These are phyloP conservation scores for Aureobasidium sp. DNA, from an alignment of 2,329 filamentous ascomycete genomes.

Conservation along the genomic window DNA sequence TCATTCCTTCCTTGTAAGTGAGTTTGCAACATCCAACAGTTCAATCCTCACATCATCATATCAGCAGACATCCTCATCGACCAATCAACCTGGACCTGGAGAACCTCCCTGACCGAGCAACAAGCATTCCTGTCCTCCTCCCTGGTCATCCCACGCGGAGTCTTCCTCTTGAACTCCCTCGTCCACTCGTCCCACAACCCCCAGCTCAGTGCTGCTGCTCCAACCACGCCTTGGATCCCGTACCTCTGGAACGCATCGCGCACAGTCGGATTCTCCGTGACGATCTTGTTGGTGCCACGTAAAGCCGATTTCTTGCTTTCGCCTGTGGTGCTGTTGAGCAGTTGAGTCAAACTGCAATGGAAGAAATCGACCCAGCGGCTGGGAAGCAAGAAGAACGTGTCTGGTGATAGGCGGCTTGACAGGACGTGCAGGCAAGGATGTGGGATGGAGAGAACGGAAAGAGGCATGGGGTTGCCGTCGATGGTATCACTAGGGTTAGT, in stretches of 20 bases:
- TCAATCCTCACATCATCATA: not conserved
- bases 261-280: not conserved
- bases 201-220: not conserved
- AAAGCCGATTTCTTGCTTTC: not conserved
- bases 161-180: not conserved
- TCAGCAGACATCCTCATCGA: not conserved
- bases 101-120: not conserved
- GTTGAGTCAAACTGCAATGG: not conserved
- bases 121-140: not conserved
- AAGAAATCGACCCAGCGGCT: not conserved
- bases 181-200: not conserved
- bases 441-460: not conserved
- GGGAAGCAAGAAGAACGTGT: not conserved
- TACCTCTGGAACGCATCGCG: not conserved
- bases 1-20: not conserved
- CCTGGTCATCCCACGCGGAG: not conserved
- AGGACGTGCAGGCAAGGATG: not conserved
- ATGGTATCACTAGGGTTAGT: not conserved
- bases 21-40: not conserved
- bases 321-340: not conserved
- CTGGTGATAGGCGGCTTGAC: not conserved
- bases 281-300: not conserved
- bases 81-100: conserved; percentile 8
- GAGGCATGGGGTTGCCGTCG: not conserved
- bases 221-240: not conserved